Conservation (phyloP, 805 yeast species). For the Metschnikowia dekortorum region DNA sequence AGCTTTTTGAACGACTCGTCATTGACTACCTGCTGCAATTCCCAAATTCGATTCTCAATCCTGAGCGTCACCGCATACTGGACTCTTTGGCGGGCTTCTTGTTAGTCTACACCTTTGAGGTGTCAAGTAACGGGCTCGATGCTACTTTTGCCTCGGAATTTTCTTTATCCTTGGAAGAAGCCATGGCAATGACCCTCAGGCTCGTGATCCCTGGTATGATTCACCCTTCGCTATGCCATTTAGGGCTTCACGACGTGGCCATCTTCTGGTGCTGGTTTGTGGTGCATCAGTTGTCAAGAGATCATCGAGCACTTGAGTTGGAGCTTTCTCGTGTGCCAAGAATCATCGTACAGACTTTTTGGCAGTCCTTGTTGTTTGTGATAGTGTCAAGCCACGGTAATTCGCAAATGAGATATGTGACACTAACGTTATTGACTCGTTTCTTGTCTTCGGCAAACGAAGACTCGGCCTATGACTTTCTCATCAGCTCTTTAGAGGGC, state of each 20-base stretch:
- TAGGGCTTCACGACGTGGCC: conserved; percentile 24
- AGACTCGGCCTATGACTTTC: conserved; percentile 51
- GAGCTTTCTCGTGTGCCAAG: conserved; percentile 31
- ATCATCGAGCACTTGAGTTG: conserved; percentile 20
- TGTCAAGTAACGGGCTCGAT: conserved; percentile 5
- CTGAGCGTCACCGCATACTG: conserved; percentile 23
- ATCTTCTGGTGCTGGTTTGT: conserved; percentile 39
- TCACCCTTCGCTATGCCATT: conserved; percentile 18
- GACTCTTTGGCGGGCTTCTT: conserved; percentile 29
- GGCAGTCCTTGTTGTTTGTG: conserved; percentile 26
- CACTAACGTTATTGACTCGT: conserved; percentile 60
- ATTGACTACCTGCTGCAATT: conserved; percentile 38
- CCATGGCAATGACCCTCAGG: conserved; percentile 22
- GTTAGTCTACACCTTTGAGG: conserved; percentile 14
- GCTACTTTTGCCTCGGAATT: not conserved
- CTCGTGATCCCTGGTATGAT: conserved; percentile 34
- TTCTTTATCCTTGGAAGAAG: conserved; percentile 16
- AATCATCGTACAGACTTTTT: conserved; percentile 25
- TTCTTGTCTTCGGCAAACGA: conserved; percentile 58
- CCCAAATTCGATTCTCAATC: conserved; percentile 22
- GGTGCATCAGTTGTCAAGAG: conserved; percentile 17
- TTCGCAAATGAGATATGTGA: conserved; percentile 35
- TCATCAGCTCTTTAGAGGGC: conserved; percentile 56
- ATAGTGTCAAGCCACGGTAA: conserved; percentile 6
- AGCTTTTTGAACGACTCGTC: conserved; percentile 38